Percentiles rank a stretch among this genome's conserved stretches.
phyloP scores from a whole-genome alignment of 2,329 filamentous ascomycete genomes.

The Tolypocladium ophioglossoides region DNA sequence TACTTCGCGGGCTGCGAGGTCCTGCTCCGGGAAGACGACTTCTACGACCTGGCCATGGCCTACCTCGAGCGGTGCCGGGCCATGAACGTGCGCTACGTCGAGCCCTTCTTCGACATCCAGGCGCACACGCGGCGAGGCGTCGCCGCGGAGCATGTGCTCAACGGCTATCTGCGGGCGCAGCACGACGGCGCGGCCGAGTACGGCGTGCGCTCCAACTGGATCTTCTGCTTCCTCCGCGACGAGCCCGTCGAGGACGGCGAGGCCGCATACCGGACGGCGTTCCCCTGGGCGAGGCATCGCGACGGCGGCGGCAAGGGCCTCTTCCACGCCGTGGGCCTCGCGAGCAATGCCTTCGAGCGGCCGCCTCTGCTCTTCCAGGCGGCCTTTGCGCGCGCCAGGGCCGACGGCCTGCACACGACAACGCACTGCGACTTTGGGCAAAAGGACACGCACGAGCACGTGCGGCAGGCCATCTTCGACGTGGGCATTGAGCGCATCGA shows the following conservation, averaged over 20 bases:
- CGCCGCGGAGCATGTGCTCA: conserved; percentile 47
- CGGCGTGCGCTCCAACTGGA: conserved; percentile 53
- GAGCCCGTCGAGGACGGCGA: conserved; percentile 62
- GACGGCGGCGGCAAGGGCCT: conserved; percentile 19
- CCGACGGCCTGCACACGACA: conserved; percentile 33
- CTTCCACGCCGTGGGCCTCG: conserved; percentile 35
- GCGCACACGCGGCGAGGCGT: conserved; percentile 55
- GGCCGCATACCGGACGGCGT: conserved; percentile 37
- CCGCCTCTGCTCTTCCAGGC: conserved; percentile 33
- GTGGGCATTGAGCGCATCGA: conserved; percentile 57
- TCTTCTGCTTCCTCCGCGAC: conserved; percentile 63
- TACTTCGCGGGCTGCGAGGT: conserved; percentile 70
- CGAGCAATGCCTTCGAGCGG: conserved; percentile 33
- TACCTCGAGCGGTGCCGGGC: conserved; percentile 55
- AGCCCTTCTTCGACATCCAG: conserved; percentile 72
- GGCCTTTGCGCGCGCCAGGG: conserved; percentile 22
- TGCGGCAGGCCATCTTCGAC: conserved; percentile 49
- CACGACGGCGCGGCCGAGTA: conserved; percentile 47
- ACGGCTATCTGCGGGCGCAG: conserved; percentile 50
- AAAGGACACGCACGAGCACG: conserved; percentile 36
- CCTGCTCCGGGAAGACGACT: conserved; percentile 54
- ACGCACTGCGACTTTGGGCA: conserved; percentile 41
- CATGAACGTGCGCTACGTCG: conserved; percentile 58
- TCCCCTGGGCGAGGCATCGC: conserved; percentile 22
- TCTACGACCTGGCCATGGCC: conserved; percentile 57